Base-by-base conservation (phyloP, 1,284 basidiomycete species). In the Leucoagaricus sp. region DNA sequence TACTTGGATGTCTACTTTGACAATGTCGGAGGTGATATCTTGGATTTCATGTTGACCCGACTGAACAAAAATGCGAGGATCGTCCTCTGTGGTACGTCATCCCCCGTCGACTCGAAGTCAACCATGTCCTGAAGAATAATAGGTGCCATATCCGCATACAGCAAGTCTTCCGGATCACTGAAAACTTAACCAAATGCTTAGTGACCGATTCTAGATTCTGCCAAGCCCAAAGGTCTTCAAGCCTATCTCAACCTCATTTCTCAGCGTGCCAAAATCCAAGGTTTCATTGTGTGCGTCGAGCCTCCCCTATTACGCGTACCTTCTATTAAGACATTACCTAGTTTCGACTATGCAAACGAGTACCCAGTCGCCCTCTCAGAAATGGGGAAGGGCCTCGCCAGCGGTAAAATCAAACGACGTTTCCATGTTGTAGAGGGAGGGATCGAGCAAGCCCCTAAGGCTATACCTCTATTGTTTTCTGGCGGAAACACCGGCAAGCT, bases 401-500 rank as follows among this genome's bases (percentile, higher is more conserved):
- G 84, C 53, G 93, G 93, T n/a, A 82, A 86, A 53, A 74, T 97
- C 60, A 89, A 93, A 68, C 82, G 90, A 47, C 87, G 89, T 62
- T 94, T 93, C 73, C 88, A 93, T 64, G 74, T 94, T 41, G 81
- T 90, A 1, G 78, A 90, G 55, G 91, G 78, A 12, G 76, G 90
- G 0, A 72, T 94, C 29, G 83, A 89, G 58, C 82, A 86, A 53
- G 89, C 89, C 26, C 87, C 90, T 0, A 73, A 77, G 12, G 83
- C 87, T 3, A 70, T 95, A 55, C 80, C 80, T 9, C 73, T 91
- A 71, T 75, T 96, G 29, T 95, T 86, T 72, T 82, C 72, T 1
- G 93, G 93, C n/a, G 85, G 81, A 28, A 95, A 94, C 67, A 86
- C 80, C 0, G 93, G 93, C 31, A 94, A 96, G 75, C 72, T 93